phyloP scores from a whole-genome alignment of 345 rosid species.

The Cardiospermum halicacabum region DNA sequence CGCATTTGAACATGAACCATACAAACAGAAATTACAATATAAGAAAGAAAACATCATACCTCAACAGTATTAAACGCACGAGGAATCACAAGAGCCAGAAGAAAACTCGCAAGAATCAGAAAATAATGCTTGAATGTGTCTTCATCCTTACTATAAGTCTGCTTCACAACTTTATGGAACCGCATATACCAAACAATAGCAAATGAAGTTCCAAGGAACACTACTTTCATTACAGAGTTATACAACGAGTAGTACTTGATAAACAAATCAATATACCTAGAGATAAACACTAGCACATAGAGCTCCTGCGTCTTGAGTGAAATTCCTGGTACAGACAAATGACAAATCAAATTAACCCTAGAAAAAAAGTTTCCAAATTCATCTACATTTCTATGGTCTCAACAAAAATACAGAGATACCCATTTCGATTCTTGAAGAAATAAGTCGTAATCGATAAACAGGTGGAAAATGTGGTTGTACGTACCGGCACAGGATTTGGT shows the following conservation, averaged over 20 bases:
- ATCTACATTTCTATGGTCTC: too few species aligned
- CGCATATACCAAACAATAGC: slow-evolving; percentile 49
- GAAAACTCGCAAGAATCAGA: slow-evolving; percentile 21
- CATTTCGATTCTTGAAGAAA: background rate
- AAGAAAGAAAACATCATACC: slow-evolving; percentile 21
- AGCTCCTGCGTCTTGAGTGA: slow-evolving; percentile 46
- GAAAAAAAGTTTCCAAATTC: background rate
- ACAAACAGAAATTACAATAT: background rate
- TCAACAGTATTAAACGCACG: slow-evolving; percentile 12
- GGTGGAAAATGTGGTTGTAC: background rate
- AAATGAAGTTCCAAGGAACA: slow-evolving; percentile 37
- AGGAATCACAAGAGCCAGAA: slow-evolving; percentile 31
- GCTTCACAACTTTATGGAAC: slow-evolving; percentile 39
- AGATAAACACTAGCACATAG: slow-evolving; percentile 36
- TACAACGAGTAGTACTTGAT: slow-evolving; percentile 30
- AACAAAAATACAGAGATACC: background rate
- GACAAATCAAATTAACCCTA: background rate
- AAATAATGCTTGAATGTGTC: slow-evolving; percentile 33
- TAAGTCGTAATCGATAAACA: background rate
- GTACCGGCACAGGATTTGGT: slow-evolving; percentile 35
- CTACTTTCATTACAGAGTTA: slow-evolving; percentile 38
- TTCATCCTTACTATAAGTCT: slow-evolving; percentile 29
- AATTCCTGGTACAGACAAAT: slow-evolving; percentile 27
- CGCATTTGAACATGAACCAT: slow-evolving; percentile 1
- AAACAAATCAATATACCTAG: slow-evolving; percentile 40